phyloP scores from a whole-genome alignment of 2,329 filamentous ascomycete species.

The Penicillium sp. region DNA sequence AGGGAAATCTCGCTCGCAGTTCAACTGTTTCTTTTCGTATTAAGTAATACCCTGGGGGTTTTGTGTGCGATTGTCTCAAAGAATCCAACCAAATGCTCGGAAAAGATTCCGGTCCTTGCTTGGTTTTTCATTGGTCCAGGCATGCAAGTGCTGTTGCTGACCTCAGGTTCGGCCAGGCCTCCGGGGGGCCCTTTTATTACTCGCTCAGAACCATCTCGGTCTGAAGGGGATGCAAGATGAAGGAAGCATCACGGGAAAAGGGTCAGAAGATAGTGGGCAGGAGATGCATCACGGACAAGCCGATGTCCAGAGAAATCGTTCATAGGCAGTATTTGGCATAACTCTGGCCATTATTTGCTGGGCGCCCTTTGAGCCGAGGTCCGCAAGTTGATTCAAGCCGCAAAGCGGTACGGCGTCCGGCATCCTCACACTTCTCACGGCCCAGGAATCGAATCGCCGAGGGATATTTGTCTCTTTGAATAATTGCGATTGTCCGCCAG shows the following conservation, averaged over 20 bases:
- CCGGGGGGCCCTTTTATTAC: constrained; percentile 3
- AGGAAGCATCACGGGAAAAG: not conserved
- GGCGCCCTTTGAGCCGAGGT: constrained; percentile 8
- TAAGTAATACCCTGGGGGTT: not conserved
- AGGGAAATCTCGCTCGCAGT: not conserved
- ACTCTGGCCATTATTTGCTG: not conserved
- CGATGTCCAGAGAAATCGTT: not conserved
- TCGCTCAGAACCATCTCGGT: constrained; percentile 11
- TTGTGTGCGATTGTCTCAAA: not conserved
- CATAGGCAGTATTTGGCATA: not conserved
- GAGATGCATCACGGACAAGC: not conserved
- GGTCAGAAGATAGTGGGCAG: not conserved
- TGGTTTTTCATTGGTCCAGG: constrained; percentile 5
- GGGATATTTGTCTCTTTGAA: not conserved
- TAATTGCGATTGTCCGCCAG: constrained; percentile 9
- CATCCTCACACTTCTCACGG: not conserved
- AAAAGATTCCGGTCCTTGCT: constrained; percentile 10
- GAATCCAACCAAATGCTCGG: not conserved
- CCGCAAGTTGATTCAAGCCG: not conserved
- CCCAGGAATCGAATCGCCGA: not conserved
- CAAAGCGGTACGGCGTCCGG: not conserved
- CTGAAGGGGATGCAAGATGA: not conserved
- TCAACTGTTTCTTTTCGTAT: not conserved
- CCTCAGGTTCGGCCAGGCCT: not conserved
- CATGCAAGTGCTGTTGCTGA: not conserved